Base-by-base conservation (phyloP, 257 asterid species). In the Solanum ossicruentum region DNA sequence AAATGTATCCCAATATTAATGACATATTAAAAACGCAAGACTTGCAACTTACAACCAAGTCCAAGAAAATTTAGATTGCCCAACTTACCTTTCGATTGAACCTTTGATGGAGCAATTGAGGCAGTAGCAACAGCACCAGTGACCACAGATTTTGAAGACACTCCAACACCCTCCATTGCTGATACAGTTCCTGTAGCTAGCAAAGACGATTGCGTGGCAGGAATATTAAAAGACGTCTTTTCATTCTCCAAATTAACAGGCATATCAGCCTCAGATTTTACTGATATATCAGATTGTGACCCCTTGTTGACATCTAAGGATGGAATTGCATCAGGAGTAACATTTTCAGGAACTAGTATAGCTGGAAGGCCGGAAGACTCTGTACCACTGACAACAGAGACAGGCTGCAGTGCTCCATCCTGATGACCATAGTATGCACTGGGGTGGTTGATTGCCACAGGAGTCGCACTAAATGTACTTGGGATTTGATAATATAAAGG, bases 401-500 rank as follows among this genome's bases (percentile, higher is more conserved):
- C 87, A 88, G 90, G 90, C 85, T 84, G 90, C 69, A 85, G 13
- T 26, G 89, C 79, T 39, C 86, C 93, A 89, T 86, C 90, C 87
- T 93, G 98, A 88, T 90, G 87, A 66, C 91, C 91, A 75, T 92
- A 93, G 88, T 93, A 92, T 41, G 93, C 89, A 84, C 88, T 82
- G 81, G 93, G 85, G 18, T 90, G 92, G 86, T 91, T 90, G 90
- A 86, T 89, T 8, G 84, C 88, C 84, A 91, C 84, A 82, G 97
- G 90, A 87, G 91, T 82, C 83, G 88, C 93, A 84, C 87, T 82
- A 87, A 91, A 96, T 1, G 87, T 43, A 84, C 83, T 87, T 56
- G 97, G 65, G 49, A 88, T 91, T 86, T 93, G 97, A 86, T 89
- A 93, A 85, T 93, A 96, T 39, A 91, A 88, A 36, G 95, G 90